phyloP scores from a whole-genome alignment of 2,329 filamentous ascomycete genomes.

The Diaporthe sp. region DNA sequence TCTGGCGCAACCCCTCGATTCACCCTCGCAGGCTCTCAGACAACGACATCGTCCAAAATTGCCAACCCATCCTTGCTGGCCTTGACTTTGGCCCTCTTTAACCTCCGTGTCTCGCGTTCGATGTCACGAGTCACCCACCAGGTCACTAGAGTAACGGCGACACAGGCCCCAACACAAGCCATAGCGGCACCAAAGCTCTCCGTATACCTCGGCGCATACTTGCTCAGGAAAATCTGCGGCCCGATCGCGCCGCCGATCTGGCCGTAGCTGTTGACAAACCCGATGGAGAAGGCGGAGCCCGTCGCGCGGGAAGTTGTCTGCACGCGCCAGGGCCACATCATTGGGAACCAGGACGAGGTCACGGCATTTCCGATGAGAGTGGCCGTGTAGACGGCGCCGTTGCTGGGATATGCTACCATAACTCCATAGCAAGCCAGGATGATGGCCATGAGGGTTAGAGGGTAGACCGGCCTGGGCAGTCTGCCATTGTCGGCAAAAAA shows the following conservation, averaged over 20 bases:
- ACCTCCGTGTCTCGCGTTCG: slow-evolving; percentile 59
- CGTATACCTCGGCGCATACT: slow-evolving; percentile 61
- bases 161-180: slow-evolving; percentile 59
- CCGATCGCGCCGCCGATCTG: slow-evolving; percentile 64
- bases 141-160: slow-evolving; percentile 55
- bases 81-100: slow-evolving; percentile 50
- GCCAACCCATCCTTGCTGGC: slow-evolving; percentile 16
- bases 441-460: slow-evolving; percentile 58
- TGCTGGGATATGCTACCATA: slow-evolving; percentile 60
- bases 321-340: slow-evolving; percentile 68
- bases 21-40: slow-evolving; percentile 40
- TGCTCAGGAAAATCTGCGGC: slow-evolving; percentile 60
- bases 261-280: slow-evolving; percentile 64
- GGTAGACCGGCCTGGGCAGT: slow-evolving; percentile 59
- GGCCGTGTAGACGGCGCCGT: slow-evolving; percentile 61
- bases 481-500: slow-evolving; percentile 58
- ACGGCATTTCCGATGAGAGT: slow-evolving; percentile 60
- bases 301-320: slow-evolving; percentile 62
- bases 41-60: not conserved
- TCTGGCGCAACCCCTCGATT: not conserved
- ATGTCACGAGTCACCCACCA: slow-evolving; percentile 62
- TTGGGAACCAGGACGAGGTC: slow-evolving; percentile 59
- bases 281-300: slow-evolving; percentile 64
- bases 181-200: slow-evolving; percentile 60
- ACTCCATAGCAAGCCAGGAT: slow-evolving; percentile 62